Percentiles rank a stretch among this genome's conserved stretches.
Evolutionary conservation across 345 rosid genomes (phyloP).

Genomic region (Heritiera littoralis): DNA sequence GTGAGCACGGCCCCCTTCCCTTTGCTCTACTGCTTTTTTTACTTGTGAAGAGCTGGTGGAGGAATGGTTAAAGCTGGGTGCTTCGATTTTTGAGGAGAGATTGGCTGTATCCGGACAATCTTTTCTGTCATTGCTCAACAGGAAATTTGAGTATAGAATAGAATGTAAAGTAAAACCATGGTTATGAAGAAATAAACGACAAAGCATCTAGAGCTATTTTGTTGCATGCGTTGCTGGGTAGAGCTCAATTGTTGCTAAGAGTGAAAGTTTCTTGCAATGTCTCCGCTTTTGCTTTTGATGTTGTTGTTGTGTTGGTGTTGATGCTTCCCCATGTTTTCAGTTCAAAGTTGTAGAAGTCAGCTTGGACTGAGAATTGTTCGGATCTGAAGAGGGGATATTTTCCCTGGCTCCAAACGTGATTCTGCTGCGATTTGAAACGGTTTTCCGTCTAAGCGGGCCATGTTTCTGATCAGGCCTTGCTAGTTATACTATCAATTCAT

Average conservation of each 20-base stretch:
- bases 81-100: constrained; percentile 22
- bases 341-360: constrained; percentile 1
- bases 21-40: not conserved
- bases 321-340: constrained; percentile 1
- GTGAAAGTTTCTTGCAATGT: constrained; percentile 16
- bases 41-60: constrained; percentile 24
- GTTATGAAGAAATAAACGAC: constrained; percentile 50
- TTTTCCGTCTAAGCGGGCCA: too few species aligned
- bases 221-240: constrained; percentile 33
- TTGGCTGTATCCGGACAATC: constrained; percentile 21
- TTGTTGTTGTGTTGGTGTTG: constrained; percentile 8
- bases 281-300: not conserved
- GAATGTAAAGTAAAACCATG: constrained; percentile 44
- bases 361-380: constrained; percentile 44
- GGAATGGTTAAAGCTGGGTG: not conserved
- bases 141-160: constrained; percentile 53
- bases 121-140: constrained; percentile 33
- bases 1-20: not conserved
- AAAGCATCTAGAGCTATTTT: constrained; percentile 30
- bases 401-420: too few species aligned
- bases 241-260: constrained; percentile 15
- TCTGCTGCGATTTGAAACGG: too few species aligned
- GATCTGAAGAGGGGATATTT: constrained; percentile 29
- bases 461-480: too few species aligned
- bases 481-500: too few species aligned